phyloP scores from a whole-genome alignment of 805 yeast genomes.

The Wickerhamiella nectarea region DNA sequence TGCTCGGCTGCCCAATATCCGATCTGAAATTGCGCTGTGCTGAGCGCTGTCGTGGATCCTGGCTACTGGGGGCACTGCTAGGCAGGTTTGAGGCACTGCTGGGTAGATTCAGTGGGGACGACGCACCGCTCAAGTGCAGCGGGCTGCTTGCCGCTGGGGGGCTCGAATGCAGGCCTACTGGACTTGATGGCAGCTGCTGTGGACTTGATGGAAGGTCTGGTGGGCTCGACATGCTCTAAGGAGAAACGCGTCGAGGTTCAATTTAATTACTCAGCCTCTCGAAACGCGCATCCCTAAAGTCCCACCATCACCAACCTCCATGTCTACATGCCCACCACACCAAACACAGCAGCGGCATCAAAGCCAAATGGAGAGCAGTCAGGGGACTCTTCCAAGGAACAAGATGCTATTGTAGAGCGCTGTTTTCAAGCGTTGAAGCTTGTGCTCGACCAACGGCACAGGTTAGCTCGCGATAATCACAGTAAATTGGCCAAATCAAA shows the following conservation, averaged over 20 bases:
- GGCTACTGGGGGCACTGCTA: background rate
- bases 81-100: background rate
- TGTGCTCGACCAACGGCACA: too few relatives aligned
- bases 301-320: too few relatives aligned
- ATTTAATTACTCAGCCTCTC: background rate
- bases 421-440: too few relatives aligned
- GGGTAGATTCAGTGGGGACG: background rate
- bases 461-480: too few relatives aligned
- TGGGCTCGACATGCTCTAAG: background rate
- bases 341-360: too few relatives aligned
- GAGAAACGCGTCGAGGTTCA: background rate
- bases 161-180: background rate
- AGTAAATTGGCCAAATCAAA: background rate
- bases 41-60: background rate
- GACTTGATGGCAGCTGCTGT: background rate
- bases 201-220: background rate
- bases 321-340: too few relatives aligned
- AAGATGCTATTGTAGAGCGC: too few relatives aligned
- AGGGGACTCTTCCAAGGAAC: too few relatives aligned
- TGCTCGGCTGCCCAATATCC: slow-evolving; percentile 4
- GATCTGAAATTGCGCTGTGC: background rate
- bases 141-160: background rate
- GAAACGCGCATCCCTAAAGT: background rate
- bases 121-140: background rate
- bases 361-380: too few relatives aligned